These are phyloP conservation scores for Aspergillus brasiliensis DNA, from an alignment of 2,329 filamentous ascomycete species.

Conservation along the genomic window DNA sequence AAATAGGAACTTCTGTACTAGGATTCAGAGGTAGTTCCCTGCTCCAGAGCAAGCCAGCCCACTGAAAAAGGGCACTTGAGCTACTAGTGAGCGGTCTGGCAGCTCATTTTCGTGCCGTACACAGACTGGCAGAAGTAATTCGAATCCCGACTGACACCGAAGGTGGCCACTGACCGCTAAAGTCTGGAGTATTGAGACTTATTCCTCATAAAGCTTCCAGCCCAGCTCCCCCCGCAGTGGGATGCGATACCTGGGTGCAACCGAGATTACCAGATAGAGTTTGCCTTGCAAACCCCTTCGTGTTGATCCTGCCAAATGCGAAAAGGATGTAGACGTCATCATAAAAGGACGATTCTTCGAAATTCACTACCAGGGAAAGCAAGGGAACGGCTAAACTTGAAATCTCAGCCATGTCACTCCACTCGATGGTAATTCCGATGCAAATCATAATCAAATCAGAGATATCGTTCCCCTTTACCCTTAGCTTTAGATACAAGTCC, in stretches of 20 bases:
- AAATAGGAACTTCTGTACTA: neutral
- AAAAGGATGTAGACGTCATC: neutral
- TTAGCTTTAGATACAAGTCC: neutral
- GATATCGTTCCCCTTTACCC: neutral
- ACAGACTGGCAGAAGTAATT: neutral
- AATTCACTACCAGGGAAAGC: neutral
- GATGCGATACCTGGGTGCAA: neutral
- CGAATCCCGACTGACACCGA: constrained; percentile 7
- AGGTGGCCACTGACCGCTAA: neutral
- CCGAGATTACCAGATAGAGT: neutral
- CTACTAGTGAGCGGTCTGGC: neutral
- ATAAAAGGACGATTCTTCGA: neutral
- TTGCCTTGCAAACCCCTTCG: neutral
- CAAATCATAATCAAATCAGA: neutral
- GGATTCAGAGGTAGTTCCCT: neutral
- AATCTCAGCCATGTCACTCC: neutral
- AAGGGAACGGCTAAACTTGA: neutral
- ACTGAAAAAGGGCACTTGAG: neutral
- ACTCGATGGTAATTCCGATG: neutral
- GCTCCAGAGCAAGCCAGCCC: neutral
- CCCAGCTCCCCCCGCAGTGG: neutral
- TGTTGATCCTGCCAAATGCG: neutral
- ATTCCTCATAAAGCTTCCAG: neutral
- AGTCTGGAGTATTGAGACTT: neutral
- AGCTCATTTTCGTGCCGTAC: neutral